These are phyloP conservation scores for Phycomyces nitens DNA, from an alignment of 192 early-diverging fungal genomes.

Conservation along the genomic window DNA sequence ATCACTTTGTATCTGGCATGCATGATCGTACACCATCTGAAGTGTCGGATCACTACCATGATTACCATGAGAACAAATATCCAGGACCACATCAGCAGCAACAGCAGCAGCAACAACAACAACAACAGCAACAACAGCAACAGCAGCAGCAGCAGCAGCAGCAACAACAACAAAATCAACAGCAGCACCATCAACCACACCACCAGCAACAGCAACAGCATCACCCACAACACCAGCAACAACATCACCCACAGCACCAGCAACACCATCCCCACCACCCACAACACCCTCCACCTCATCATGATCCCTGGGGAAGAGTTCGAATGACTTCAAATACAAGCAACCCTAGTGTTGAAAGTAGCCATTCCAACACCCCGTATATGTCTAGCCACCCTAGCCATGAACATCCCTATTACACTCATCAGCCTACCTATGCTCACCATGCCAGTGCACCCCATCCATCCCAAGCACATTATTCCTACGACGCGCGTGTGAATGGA, in stretches of 20 bases:
- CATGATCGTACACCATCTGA: no score
- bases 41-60: no score
- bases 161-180: background rate
- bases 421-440: conserved; percentile 2
- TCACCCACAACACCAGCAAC: background rate
- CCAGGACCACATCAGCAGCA: background rate
- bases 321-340: conserved; percentile 7
- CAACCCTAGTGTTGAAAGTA: background rate
- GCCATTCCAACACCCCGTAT: conserved; percentile 9
- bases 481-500: background rate
- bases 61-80: background rate
- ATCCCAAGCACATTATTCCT: conserved; percentile 12
- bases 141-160: background rate
- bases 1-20: no score
- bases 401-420: background rate
- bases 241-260: background rate
- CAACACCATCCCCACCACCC: conserved; percentile 1
- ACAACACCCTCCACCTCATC: background rate
- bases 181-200: background rate
- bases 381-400: background rate
- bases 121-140: background rate
- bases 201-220: background rate
- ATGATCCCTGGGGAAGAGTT: background rate
- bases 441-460: background rate
- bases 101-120: conserved; percentile 2